Percentiles rank a stretch among this genome's conserved stretches.
These are phyloP conservation scores for Aplosporella prunicola DNA, from an alignment of 2,329 filamentous ascomycete genomes.

Conservation along the genomic window DNA sequence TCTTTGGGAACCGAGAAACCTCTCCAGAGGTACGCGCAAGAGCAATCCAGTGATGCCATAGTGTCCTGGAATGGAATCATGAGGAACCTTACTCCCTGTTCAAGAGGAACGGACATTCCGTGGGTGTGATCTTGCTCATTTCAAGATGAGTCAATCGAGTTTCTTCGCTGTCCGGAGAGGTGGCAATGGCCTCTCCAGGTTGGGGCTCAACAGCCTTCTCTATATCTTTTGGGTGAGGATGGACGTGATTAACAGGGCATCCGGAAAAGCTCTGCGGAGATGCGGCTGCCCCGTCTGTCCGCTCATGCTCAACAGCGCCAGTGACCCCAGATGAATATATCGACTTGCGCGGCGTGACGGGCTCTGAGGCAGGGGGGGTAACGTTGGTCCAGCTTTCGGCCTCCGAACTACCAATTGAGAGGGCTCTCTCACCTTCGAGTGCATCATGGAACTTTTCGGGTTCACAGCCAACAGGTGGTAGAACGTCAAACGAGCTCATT, in stretches of 20 bases:
- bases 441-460: slow-evolving; percentile 2
- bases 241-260: slow-evolving; percentile 14
- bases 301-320: slow-evolving; percentile 2
- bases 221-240: slow-evolving; percentile 26
- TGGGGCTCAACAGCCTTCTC: slow-evolving; percentile 22
- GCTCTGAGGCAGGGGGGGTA: slow-evolving; percentile 6
- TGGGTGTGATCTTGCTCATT: slow-evolving; percentile 22
- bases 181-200: slow-evolving; percentile 28
- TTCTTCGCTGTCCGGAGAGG: slow-evolving; percentile 22
- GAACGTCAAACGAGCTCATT: not conserved
- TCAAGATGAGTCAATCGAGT: slow-evolving; percentile 27
- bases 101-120: slow-evolving; percentile 30
- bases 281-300: slow-evolving; percentile 10
- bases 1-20: too few relatives aligned
- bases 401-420: slow-evolving; percentile 1
- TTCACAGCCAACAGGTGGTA: too few relatives aligned
- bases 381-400: slow-evolving; percentile 6
- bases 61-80: too few relatives aligned
- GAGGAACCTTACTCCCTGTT: slow-evolving; percentile 23
- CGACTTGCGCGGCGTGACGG: slow-evolving; percentile 4
- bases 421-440: not conserved
- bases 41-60: too few relatives aligned
- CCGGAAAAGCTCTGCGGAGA: slow-evolving; percentile 1
- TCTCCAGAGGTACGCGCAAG: too few relatives aligned
- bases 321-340: slow-evolving; percentile 5